Conservation (phyloP, 345 rosid genomes). For the Pistacia integerrima region DNA sequence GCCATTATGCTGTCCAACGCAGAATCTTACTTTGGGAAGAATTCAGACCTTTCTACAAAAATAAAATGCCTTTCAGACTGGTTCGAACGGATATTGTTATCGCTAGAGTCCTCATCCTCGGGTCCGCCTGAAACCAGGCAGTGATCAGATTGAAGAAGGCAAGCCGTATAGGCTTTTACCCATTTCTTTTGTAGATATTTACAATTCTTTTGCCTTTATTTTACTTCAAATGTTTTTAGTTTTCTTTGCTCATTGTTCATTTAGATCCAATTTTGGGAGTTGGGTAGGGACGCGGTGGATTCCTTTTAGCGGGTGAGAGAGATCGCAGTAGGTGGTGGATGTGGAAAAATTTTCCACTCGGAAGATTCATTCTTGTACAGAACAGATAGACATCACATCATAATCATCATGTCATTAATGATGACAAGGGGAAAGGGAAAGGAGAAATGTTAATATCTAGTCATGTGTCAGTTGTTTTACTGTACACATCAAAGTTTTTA, state of each 20-base stretch:
- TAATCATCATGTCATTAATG: slow-evolving; percentile 12
- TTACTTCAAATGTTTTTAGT: not conserved
- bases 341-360: slow-evolving; percentile 36
- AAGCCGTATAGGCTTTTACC: not conserved
- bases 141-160: not conserved
- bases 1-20: slow-evolving; percentile 69
- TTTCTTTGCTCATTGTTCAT: not conserved
- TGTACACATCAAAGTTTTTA: no score
- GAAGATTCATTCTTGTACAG: slow-evolving; percentile 46
- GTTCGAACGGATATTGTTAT: slow-evolving; percentile 46
- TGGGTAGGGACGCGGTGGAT: slow-evolving; percentile 9
- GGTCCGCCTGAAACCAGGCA: slow-evolving; percentile 8
- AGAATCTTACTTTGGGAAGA: slow-evolving; percentile 60
- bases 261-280: slow-evolving; percentile 28
- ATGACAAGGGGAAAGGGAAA: slow-evolving; percentile 3
- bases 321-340: slow-evolving; percentile 21
- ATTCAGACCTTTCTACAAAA: slow-evolving; percentile 53
- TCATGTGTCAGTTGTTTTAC: no score
- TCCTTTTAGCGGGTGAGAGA: slow-evolving; percentile 4
- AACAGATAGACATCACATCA: slow-evolving; percentile 18
- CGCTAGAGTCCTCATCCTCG: slow-evolving; percentile 37
- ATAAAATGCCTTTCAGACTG: slow-evolving; percentile 61
- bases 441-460: not conserved
- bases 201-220: slow-evolving; percentile 2
- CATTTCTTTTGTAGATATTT: slow-evolving; percentile 42